Evolutionary conservation across 257 asterid genomes (phyloP).

Genomic region (Knoxia roxburghii): DNA sequence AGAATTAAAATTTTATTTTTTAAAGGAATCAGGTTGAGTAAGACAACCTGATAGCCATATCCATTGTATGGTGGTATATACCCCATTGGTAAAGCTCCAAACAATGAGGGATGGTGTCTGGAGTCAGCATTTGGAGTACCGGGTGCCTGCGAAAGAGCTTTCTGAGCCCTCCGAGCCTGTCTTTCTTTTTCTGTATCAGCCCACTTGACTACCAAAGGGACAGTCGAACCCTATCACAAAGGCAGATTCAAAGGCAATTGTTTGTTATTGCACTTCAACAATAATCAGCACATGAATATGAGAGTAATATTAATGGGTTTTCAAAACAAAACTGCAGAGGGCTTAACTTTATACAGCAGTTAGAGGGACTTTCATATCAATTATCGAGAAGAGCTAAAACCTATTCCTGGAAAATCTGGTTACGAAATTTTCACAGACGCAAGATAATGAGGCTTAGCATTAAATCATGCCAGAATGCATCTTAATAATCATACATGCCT

Average conservation of each 20-base stretch:
- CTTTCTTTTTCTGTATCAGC: slow-evolving; percentile 99
- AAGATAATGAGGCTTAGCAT: neutral
- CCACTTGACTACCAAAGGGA: slow-evolving; percentile 98
- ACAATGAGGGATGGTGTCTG: slow-evolving; percentile 66
- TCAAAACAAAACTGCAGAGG: neutral
- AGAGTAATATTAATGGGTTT: neutral
- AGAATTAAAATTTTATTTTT: too few relatives aligned
- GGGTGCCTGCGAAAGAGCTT: slow-evolving; percentile 57
- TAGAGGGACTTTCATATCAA: neutral
- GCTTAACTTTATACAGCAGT: neutral
- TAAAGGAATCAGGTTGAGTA: neutral
- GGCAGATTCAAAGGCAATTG: neutral
- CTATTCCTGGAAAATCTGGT: neutral
- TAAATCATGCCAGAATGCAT: slow-evolving; percentile 4
- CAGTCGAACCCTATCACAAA: slow-evolving; percentile 64
- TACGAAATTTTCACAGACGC: neutral
- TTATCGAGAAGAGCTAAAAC: neutral
- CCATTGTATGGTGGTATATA: slow-evolving; percentile 83
- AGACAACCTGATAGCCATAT: slow-evolving; percentile 88
- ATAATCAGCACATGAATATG: neutral
- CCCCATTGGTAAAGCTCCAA: slow-evolving; percentile 83
- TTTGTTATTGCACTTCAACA: neutral
- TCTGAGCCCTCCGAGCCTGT: slow-evolving; percentile 86
- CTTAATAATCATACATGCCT: too few relatives aligned
- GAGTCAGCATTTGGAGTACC: slow-evolving; percentile 51